Conservation (phyloP, 2,329 filamentous ascomycete species). For the Atkinsonella hypoxylon region DNA sequence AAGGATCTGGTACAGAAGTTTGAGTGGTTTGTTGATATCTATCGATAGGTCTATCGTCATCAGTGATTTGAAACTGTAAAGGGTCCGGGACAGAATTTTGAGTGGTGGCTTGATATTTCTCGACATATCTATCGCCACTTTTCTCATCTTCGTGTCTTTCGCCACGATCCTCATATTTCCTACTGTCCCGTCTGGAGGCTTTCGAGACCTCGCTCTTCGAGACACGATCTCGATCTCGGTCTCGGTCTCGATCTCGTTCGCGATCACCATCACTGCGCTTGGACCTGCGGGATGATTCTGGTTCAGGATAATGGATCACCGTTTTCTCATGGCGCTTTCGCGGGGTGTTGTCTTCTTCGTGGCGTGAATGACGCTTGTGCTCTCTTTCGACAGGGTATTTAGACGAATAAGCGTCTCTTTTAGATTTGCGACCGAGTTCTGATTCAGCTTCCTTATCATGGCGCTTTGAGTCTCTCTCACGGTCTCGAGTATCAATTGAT, state of each 20-base stretch:
- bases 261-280: slow-evolving; percentile 15
- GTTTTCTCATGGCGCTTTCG: slow-evolving; percentile 18
- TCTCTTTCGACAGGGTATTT: slow-evolving; percentile 19
- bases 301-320: slow-evolving; percentile 14
- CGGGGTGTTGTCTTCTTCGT: slow-evolving; percentile 20
- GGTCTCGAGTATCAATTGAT: slow-evolving; percentile 3
- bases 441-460: slow-evolving; percentile 13
- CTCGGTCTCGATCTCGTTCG: slow-evolving; percentile 16
- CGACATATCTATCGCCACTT: slow-evolving; percentile 14
- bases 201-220: slow-evolving; percentile 14
- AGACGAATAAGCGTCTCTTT: slow-evolving; percentile 18
- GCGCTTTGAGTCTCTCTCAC: slow-evolving; percentile 13
- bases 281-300: slow-evolving; percentile 10
- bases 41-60: slow-evolving; percentile 11
- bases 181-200: slow-evolving; percentile 13
- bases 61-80: slow-evolving; percentile 20
- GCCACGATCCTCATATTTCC: slow-evolving; percentile 13
- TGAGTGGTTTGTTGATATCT: slow-evolving; percentile 9
- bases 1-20: slow-evolving; percentile 34
- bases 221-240: slow-evolving; percentile 20
- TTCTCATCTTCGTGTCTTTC: slow-evolving; percentile 18
- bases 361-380: slow-evolving; percentile 18
- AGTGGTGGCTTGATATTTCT: slow-evolving; percentile 9
- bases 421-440: slow-evolving; percentile 13
- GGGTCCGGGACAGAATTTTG: slow-evolving; percentile 31